These are phyloP conservation scores for Xylaria telfairii DNA, from an alignment of 495 filamentous ascomycete species.

Conservation along the genomic window DNA sequence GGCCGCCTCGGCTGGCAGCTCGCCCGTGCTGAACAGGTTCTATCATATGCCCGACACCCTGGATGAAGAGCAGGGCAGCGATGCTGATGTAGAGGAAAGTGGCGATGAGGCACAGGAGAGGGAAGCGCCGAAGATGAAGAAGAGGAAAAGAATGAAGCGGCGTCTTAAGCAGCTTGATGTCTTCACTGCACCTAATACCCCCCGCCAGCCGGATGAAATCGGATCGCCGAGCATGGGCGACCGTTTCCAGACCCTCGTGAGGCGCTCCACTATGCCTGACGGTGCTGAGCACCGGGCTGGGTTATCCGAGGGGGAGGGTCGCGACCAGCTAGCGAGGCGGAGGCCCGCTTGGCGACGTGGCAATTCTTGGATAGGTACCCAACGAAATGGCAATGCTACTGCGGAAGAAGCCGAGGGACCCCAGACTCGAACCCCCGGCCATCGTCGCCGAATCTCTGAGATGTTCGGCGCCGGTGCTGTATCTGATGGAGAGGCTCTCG, in stretches of 20 bases:
- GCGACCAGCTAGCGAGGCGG: slow-evolving; percentile 68
- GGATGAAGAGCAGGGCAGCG: slow-evolving; percentile 66
- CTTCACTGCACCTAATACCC: slow-evolving; percentile 49
- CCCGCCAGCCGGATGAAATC: slow-evolving; percentile 36
- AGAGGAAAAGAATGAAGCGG: slow-evolving; percentile 61
- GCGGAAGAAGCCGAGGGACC: slow-evolving; percentile 52
- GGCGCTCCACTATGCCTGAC: slow-evolving; percentile 74
- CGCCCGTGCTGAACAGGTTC: slow-evolving; percentile 50
- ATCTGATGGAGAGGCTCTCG: slow-evolving; percentile 58
- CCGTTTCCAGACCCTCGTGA: slow-evolving; percentile 60
- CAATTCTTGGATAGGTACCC: slow-evolving; percentile 57
- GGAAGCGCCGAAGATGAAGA: slow-evolving; percentile 55
- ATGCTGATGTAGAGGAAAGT: slow-evolving; percentile 80
- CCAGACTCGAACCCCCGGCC: slow-evolving; percentile 67
- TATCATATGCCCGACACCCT: slow-evolving; percentile 54
- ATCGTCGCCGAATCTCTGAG: slow-evolving; percentile 73
- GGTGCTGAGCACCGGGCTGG: slow-evolving; percentile 71
- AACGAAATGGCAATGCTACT: slow-evolving; percentile 43
- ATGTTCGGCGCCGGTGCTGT: slow-evolving; percentile 64
- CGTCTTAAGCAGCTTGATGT: slow-evolving; percentile 54
- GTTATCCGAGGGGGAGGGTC: slow-evolving; percentile 88
- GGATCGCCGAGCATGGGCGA: slow-evolving; percentile 40
- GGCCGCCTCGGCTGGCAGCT: slow-evolving; percentile 50
- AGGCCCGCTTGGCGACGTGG: slow-evolving; percentile 61
- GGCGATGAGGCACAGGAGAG: slow-evolving; percentile 57